Conservation (phyloP, 2,329 filamentous ascomycete genomes). For the Blastomyces percursus region DNA sequence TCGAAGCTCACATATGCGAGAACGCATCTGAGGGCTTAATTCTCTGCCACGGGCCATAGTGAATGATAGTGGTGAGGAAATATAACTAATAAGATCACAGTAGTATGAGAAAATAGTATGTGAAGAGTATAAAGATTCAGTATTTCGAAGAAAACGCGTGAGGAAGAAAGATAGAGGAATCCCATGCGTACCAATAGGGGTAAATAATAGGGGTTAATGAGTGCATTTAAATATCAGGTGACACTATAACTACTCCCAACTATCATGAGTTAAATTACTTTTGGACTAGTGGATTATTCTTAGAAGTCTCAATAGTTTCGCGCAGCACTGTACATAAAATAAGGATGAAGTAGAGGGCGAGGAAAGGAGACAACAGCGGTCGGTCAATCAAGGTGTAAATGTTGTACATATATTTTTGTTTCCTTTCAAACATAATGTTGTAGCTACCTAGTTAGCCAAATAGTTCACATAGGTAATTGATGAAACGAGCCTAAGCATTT, state of each 20-base stretch:
- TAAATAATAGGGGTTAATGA: neutral
- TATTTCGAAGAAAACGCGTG: neutral
- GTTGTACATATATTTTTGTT: neutral
- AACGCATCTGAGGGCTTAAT: neutral
- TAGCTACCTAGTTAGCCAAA: neutral
- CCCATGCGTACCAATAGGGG: too few species aligned
- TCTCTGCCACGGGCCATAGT: neutral
- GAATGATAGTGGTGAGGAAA: neutral
- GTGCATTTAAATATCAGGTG: neutral
- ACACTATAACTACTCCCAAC: neutral
- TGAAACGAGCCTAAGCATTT: neutral
- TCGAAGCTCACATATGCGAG: neutral
- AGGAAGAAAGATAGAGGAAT: neutral
- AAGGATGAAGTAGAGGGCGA: neutral
- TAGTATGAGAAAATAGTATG: neutral
- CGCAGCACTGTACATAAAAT: too few species aligned
- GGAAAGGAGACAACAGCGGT: neutral
- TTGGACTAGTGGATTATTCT: too few species aligned
- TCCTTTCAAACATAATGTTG: neutral
- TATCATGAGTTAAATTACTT: neutral
- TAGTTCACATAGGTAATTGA: neutral
- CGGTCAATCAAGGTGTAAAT: neutral
- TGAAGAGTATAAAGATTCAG: neutral
- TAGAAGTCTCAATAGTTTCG: too few species aligned
- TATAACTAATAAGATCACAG: neutral